Evolutionary conservation across 352 stramenopile species (phyloP).

Genomic region (Pythium insidiosum): DNA sequence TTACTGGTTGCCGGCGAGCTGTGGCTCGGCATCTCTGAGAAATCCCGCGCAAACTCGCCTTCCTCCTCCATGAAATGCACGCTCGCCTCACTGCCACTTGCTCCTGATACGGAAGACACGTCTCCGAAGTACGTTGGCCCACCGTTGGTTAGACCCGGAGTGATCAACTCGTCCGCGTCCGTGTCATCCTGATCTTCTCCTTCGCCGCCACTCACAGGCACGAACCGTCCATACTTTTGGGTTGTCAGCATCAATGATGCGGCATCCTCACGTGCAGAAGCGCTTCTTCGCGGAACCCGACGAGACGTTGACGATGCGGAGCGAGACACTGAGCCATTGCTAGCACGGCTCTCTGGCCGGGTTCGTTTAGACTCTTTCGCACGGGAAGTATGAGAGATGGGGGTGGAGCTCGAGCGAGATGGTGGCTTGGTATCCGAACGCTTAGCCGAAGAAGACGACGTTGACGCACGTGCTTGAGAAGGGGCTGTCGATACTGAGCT

Average conservation of each 20-base stretch:
- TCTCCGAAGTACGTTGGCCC: conserved; percentile 67
- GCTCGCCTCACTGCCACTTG: conserved; percentile 36
- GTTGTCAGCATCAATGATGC: conserved; percentile 17
- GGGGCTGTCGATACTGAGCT: too few relatives aligned
- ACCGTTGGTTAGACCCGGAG: not conserved
- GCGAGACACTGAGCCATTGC: too few relatives aligned
- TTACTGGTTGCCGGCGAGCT: conserved; percentile 14
- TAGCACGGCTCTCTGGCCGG: too few relatives aligned
- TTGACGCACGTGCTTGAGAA: too few relatives aligned
- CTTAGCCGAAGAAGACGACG: too few relatives aligned
- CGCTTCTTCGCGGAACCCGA: too few relatives aligned
- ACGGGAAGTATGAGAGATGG: too few relatives aligned
- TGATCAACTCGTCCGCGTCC: not conserved
- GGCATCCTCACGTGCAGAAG: too few relatives aligned
- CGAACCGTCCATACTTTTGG: conserved; percentile 15
- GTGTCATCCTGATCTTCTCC: not conserved
- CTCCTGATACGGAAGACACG: conserved; percentile 63
- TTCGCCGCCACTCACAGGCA: conserved; percentile 3
- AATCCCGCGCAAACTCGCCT: conserved; percentile 29
- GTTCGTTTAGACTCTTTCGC: too few relatives aligned
- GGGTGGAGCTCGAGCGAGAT: too few relatives aligned
- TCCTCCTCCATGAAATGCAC: conserved; percentile 59
- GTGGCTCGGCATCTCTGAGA: conserved; percentile 34
- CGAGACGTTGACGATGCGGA: too few relatives aligned
- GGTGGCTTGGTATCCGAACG: too few relatives aligned